Conservation (phyloP, 768 basidiomycete genomes). For the Boletus sensibilis region DNA sequence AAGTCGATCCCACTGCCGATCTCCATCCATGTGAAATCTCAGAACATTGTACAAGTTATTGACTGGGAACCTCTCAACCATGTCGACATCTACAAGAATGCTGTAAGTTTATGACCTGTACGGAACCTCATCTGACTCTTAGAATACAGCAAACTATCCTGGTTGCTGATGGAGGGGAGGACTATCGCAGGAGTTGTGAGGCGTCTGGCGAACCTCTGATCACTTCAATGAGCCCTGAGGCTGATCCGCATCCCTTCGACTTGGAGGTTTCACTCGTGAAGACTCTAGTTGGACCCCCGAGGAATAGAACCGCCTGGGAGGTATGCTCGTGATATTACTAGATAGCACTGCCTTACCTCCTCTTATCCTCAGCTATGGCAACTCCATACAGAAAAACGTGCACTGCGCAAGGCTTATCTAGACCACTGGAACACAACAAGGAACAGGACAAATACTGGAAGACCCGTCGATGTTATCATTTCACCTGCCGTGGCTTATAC, state of each 20-base stretch:
- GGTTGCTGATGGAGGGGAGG: conserved; percentile 42
- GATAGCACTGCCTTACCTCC: background rate
- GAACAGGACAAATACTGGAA: conserved; percentile 43
- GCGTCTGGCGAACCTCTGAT: conserved; percentile 45
- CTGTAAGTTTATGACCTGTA: conserved; percentile 11
- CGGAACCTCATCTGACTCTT: background rate
- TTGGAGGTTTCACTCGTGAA: conserved; percentile 45
- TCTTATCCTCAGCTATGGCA: conserved; percentile 40
- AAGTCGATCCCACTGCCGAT: conserved; percentile 3
- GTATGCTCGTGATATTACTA: conserved; percentile 21
- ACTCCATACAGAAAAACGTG: conserved; percentile 41
- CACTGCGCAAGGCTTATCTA: conserved; percentile 44
- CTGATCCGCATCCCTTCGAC: conserved; percentile 37
- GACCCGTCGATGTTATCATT: conserved; percentile 55
- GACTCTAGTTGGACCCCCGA: conserved; percentile 44
- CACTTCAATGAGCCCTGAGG: conserved; percentile 36
- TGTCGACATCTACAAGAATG: conserved; percentile 30
- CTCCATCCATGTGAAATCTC: background rate
- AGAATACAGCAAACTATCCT: conserved; percentile 36
- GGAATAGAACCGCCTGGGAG: conserved; percentile 43
- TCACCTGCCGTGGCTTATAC: conserved; percentile 43
- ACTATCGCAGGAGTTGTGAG: conserved; percentile 36
- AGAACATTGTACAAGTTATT: conserved; percentile 37
- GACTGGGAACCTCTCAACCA: conserved; percentile 68
- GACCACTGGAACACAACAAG: conserved; percentile 49